Percentiles rank a stretch among this genome's conserved stretches.
Evolutionary conservation across 495 filamentous ascomycete species (phyloP).

Genomic region (Aspergillus panamensis): DNA sequence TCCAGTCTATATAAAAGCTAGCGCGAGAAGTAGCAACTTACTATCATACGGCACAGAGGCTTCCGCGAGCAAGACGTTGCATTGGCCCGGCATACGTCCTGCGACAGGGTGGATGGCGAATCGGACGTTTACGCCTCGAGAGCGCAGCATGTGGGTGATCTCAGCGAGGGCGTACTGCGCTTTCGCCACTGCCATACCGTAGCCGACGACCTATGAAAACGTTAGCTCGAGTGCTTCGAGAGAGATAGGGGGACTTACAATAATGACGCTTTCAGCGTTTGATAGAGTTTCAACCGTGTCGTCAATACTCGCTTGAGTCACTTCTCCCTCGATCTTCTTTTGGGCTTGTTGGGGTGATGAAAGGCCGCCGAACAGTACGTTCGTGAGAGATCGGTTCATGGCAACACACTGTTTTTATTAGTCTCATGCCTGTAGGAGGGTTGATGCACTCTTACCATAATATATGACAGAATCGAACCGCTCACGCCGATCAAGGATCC

Average conservation of each 20-base stretch:
- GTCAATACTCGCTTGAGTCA: constrained; percentile 69
- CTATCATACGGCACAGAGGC: constrained; percentile 79
- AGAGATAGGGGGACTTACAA: constrained; percentile 34
- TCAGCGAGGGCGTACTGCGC: constrained; percentile 81
- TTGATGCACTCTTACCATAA: constrained; percentile 43
- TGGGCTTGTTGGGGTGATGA: constrained; percentile 49
- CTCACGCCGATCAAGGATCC: constrained; percentile 78
- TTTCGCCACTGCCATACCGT: constrained; percentile 86
- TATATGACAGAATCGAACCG: constrained; percentile 78
- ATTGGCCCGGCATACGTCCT: constrained; percentile 82
- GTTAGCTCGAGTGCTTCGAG: not conserved
- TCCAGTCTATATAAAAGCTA: not conserved
- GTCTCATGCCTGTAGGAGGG: not conserved
- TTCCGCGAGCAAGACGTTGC: constrained; percentile 79
- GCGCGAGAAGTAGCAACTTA: constrained; percentile 23
- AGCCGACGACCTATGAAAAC: constrained; percentile 57
- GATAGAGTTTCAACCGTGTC: constrained; percentile 68
- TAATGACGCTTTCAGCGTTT: constrained; percentile 73
- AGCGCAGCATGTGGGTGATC: constrained; percentile 64
- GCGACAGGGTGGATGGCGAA: constrained; percentile 84
- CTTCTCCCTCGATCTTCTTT: constrained; percentile 66
- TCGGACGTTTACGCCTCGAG: constrained; percentile 70
- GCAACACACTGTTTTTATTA: constrained; percentile 58
- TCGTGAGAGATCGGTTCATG: constrained; percentile 78
- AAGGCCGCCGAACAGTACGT: constrained; percentile 79